A percentile compares a stretch with the other conserved stretches of the same genome.
These are phyloP conservation scores for Neurospora sp. DNA, from an alignment of 495 filamentous ascomycete species.

Conservation along the genomic window DNA sequence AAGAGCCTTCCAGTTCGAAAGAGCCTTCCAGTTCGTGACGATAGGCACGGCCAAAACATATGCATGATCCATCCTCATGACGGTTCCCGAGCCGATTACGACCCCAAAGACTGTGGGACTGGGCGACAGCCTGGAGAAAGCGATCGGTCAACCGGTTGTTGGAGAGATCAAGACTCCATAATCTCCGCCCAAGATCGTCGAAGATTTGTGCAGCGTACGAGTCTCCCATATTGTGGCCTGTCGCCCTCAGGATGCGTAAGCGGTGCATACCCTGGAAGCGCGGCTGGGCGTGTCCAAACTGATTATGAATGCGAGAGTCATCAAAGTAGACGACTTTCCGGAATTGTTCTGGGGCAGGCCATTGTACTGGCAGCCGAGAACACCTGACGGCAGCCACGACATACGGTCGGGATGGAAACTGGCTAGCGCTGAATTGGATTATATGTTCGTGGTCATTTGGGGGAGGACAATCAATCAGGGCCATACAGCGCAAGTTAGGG, in stretches of 20 bases:
- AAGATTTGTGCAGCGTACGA: constrained; percentile 17
- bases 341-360: constrained; percentile 23
- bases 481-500: constrained; percentile 26
- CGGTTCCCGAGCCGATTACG: neutral
- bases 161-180: constrained; percentile 40
- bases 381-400: constrained; percentile 8
- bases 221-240: constrained; percentile 29
- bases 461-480: constrained; percentile 18
- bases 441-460: constrained; percentile 15
- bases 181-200: constrained; percentile 17
- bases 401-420: neutral
- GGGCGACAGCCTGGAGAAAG: constrained; percentile 13
- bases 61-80: neutral
- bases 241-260: constrained; percentile 32
- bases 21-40: neutral
- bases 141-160: constrained; percentile 30
- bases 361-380: constrained; percentile 17
- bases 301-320: constrained; percentile 27
- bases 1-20: neutral
- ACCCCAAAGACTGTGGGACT: no score
- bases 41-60: neutral
- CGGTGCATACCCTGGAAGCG: constrained; percentile 11
- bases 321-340: constrained; percentile 33
- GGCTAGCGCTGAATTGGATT: neutral
- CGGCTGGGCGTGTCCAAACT: constrained; percentile 4